These are phyloP conservation scores for Boletus rex-veris DNA, from an alignment of 768 basidiomycete genomes.

Conservation along the genomic window DNA sequence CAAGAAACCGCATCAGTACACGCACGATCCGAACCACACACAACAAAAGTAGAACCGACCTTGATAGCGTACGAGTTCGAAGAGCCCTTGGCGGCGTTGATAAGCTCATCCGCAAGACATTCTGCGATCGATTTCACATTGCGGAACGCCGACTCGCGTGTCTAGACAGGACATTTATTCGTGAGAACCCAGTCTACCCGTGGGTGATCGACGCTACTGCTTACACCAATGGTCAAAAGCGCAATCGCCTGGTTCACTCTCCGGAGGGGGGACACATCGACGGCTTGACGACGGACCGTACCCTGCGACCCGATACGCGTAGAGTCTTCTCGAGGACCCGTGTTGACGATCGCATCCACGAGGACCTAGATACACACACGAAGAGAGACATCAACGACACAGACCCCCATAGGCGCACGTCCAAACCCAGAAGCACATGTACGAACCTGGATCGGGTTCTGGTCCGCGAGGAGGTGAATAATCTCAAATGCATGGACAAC, in stretches of 20 bases:
- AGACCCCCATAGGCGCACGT: too few relatives aligned
- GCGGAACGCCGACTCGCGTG: slow-evolving; percentile 99
- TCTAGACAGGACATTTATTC: slow-evolving; percentile 45
- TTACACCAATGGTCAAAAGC: slow-evolving; percentile 92
- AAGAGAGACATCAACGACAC: not conserved
- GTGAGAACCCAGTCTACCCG: not conserved
- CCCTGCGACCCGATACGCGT: slow-evolving; percentile 99
- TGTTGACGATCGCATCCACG: slow-evolving; percentile 99
- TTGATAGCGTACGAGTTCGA: slow-evolving; percentile 99
- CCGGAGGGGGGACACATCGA: slow-evolving; percentile 97
- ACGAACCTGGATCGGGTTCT: slow-evolving; percentile 97
- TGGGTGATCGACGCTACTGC: slow-evolving; percentile 27
- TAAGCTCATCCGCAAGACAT: slow-evolving; percentile 98
- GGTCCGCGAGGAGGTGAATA: slow-evolving; percentile 99
- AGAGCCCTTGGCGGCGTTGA: slow-evolving; percentile 99
- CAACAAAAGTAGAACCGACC: slow-evolving; percentile 40
- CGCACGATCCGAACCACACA: not conserved
- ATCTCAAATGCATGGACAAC: slow-evolving; percentile 99
- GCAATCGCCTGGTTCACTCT: slow-evolving; percentile 97
- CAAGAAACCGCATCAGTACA: not conserved
- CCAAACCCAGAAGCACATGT: not conserved
- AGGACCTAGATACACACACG: slow-evolving; percentile 55
- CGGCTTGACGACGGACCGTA: slow-evolving; percentile 98
- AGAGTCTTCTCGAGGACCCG: slow-evolving; percentile 98
- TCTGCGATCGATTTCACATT: slow-evolving; percentile 99